phyloP scores from a whole-genome alignment of 345 rosid species.

The Excoecaria cochinchinensis region DNA sequence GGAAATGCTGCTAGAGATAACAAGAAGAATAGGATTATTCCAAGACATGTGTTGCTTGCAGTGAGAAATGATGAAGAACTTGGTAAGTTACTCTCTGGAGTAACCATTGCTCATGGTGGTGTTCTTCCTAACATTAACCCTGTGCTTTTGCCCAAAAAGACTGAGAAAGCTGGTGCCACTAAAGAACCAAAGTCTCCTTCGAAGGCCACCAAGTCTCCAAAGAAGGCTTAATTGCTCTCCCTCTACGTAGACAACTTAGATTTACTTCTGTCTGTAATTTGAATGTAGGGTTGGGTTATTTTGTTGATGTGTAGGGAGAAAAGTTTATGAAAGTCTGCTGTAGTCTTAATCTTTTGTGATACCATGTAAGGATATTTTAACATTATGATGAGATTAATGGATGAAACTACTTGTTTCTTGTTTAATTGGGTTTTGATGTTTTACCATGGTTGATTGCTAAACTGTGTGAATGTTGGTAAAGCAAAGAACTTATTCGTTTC shows the following conservation, averaged over 20 bases:
- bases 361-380: background rate
- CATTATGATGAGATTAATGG: background rate
- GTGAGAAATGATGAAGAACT: constrained; percentile 41
- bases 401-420: constrained; percentile 9
- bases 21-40: constrained; percentile 40
- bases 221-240: constrained; percentile 39
- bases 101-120: constrained; percentile 33
- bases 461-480: background rate
- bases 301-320: background rate
- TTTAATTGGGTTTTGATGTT: background rate
- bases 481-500: background rate
- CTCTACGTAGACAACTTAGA: background rate
- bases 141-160: constrained; percentile 60
- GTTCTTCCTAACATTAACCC: constrained; percentile 49
- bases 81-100: constrained; percentile 23
- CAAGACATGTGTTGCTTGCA: constrained; percentile 38
- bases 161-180: constrained; percentile 33
- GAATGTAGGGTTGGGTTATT: background rate
- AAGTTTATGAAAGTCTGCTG: background rate
- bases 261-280: background rate
- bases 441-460: background rate
- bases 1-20: constrained; percentile 43
- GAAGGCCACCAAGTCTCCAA: constrained; percentile 67
- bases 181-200: constrained; percentile 64
- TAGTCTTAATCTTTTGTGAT: background rate